Evolutionary conservation across 83 land plant genomes (phyloP).

Genomic region (Thuja plicata): DNA sequence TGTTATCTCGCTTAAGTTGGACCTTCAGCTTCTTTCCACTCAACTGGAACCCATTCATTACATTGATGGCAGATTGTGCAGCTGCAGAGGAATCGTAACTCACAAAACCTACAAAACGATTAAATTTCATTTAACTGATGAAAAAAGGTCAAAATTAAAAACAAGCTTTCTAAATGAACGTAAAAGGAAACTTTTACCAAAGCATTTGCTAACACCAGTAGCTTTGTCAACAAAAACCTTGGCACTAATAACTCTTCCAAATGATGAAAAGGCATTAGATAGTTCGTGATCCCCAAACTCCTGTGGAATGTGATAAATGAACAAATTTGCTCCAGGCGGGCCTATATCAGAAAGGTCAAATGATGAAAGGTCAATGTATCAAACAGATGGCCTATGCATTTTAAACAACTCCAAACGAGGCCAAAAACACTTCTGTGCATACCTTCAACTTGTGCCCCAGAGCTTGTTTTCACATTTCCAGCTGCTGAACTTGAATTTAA

Average conservation of each 20-base stretch:
- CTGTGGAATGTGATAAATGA: constrained; percentile 96
- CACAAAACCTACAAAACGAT: constrained; percentile 78
- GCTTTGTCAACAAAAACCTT: constrained; percentile 96
- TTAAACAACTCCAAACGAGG: background rate
- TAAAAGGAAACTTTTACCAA: constrained; percentile 53
- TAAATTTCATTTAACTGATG: background rate
- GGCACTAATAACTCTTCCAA: constrained; percentile 93
- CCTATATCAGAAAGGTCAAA: constrained; percentile 43
- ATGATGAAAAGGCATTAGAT: constrained; percentile 71
- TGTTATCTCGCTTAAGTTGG: constrained; percentile 94
- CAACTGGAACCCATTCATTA: constrained; percentile 89
- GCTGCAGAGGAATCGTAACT: constrained; percentile 86
- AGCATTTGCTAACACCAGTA: constrained; percentile 96
- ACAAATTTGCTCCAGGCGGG: constrained; percentile 97
- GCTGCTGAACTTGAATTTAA: constrained; percentile 43
- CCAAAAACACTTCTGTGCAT: background rate
- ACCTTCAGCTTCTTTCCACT: constrained; percentile 95
- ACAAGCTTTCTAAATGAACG: background rate
- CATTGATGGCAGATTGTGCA: constrained; percentile 81
- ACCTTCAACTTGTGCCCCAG: constrained; percentile 82
- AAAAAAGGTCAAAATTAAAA: background rate
- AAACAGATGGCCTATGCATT: background rate
- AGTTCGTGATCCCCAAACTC: constrained; percentile 96
- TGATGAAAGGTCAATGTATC: background rate
- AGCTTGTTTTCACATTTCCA: constrained; percentile 44